Evolutionary conservation across 2,329 filamentous ascomycete genomes (phyloP).

Genomic region (Fusarium sp.): DNA sequence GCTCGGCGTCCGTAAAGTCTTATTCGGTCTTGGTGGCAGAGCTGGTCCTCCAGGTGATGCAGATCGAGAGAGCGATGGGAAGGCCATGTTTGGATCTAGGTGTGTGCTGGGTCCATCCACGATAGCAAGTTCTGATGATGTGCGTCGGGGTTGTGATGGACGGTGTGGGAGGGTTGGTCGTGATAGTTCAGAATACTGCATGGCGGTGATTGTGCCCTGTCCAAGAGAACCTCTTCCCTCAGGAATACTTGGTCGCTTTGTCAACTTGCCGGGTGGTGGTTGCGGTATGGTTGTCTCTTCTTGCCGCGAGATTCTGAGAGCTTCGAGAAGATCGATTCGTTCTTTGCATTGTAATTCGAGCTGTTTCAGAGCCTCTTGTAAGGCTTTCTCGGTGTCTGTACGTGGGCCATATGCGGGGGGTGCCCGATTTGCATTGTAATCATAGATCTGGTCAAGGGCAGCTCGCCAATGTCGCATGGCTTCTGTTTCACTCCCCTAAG

Average conservation of each 20-base stretch:
- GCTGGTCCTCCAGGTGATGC: conserved; percentile 48
- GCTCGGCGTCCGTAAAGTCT: conserved; percentile 62
- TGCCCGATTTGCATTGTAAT: conserved; percentile 82
- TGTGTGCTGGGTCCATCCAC: conserved; percentile 49
- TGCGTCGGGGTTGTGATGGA: conserved; percentile 65
- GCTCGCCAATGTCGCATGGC: conserved; percentile 90
- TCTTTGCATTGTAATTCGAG: conserved; percentile 95
- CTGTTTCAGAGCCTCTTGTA: conserved; percentile 83
- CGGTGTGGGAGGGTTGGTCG: conserved; percentile 71
- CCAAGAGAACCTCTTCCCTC: conserved; percentile 74
- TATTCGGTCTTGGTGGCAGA: conserved; percentile 51
- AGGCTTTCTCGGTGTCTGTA: conserved; percentile 84
- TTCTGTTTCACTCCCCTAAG: conserved; percentile 88
- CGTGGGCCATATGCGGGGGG: conserved; percentile 76
- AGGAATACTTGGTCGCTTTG: conserved; percentile 36
- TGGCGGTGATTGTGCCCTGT: conserved; percentile 82
- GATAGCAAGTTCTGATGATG: conserved; percentile 62
- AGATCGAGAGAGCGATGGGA: conserved; percentile 43
- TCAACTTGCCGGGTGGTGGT: conserved; percentile 36
- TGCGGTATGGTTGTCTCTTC: conserved; percentile 45
- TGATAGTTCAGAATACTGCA: conserved; percentile 85
- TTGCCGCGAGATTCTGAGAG: conserved; percentile 75
- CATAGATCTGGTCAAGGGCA: conserved; percentile 88
- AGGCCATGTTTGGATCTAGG: conserved; percentile 22
- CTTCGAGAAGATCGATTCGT: conserved; percentile 87